Conservation (phyloP, 1,139 yeast genomes). For the Yamadazyma dendronema region DNA sequence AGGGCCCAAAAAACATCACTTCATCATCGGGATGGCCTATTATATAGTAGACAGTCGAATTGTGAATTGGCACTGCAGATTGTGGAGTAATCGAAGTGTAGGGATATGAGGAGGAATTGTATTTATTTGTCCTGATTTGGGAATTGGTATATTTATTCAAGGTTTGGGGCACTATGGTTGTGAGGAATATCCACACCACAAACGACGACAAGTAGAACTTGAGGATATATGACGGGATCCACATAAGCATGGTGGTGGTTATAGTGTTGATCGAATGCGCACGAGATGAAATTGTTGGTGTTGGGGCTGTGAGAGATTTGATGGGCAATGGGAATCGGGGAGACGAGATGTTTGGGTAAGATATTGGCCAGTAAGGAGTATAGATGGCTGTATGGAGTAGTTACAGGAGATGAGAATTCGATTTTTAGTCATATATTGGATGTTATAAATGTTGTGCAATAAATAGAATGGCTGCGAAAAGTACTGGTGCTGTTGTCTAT, state of each 20-base stretch:
- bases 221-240: slow-evolving; percentile 7
- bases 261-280: not conserved
- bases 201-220: slow-evolving; percentile 22
- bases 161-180: slow-evolving; percentile 42
- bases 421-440: not conserved
- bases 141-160: slow-evolving; percentile 28
- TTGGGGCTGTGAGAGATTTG: not conserved
- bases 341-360: not conserved
- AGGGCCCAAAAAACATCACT: slow-evolving; percentile 94
- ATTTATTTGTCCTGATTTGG: slow-evolving; percentile 26
- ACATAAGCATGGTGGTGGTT: slow-evolving; percentile 6
- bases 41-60: slow-evolving; percentile 49
- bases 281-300: not conserved
- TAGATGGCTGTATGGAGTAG: not conserved
- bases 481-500: not conserved
- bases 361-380: not conserved
- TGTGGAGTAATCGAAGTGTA: slow-evolving; percentile 39
- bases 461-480: slow-evolving; percentile 1
- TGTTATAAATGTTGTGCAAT: not conserved
- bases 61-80: slow-evolving; percentile 31
- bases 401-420: too few relatives aligned
- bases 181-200: slow-evolving; percentile 36
- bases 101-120: slow-evolving; percentile 27
- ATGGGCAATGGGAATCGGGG: not conserved
- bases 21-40: slow-evolving; percentile 99